These are phyloP conservation scores for Odontarrhena argentea DNA, from an alignment of 345 rosid species.

Conservation along the genomic window DNA sequence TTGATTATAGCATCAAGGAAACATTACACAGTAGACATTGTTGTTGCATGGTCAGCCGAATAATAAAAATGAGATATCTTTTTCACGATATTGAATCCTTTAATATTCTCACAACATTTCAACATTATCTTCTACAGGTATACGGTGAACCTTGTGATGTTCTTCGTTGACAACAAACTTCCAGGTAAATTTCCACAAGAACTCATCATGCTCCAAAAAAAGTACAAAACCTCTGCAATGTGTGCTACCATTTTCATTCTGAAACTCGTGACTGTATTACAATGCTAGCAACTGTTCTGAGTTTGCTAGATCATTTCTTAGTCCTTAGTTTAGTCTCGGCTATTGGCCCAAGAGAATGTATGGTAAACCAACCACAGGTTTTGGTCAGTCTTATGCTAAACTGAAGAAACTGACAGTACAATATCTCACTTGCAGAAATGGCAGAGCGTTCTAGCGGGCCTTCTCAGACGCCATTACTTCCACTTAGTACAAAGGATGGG, in stretches of 20 bases:
- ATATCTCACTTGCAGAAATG: conserved; percentile 52
- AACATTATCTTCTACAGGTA: conserved; percentile 55
- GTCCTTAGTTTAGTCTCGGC: conserved; percentile 2
- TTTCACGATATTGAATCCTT: not conserved
- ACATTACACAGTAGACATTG: conserved; percentile 81
- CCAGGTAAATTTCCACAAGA: conserved; percentile 52
- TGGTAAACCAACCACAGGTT: not conserved
- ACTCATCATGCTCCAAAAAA: not conserved
- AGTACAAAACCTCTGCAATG: too few species aligned
- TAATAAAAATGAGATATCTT: not conserved
- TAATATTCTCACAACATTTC: not conserved
- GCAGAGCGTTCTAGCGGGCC: conserved; percentile 62
- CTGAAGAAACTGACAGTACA: not conserved
- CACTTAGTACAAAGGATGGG: conserved; percentile 56
- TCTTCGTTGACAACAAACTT: conserved; percentile 68
- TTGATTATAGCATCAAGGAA: conserved; percentile 85
- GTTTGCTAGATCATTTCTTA: not conserved
- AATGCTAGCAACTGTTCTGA: not conserved
- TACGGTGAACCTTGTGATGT: conserved; percentile 71
- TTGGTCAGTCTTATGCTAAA: conserved; percentile 6
- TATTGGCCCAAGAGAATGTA: not conserved
- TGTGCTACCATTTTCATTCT: too few species aligned
- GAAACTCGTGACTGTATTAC: not conserved
- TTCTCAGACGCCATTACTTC: conserved; percentile 47
- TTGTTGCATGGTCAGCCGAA: conserved; percentile 71